A percentile compares a stretch with the other conserved stretches of the same genome.
phyloP scores from a whole-genome alignment of 2,329 filamentous ascomycete species.

The Trichoderma afroharzianum region DNA sequence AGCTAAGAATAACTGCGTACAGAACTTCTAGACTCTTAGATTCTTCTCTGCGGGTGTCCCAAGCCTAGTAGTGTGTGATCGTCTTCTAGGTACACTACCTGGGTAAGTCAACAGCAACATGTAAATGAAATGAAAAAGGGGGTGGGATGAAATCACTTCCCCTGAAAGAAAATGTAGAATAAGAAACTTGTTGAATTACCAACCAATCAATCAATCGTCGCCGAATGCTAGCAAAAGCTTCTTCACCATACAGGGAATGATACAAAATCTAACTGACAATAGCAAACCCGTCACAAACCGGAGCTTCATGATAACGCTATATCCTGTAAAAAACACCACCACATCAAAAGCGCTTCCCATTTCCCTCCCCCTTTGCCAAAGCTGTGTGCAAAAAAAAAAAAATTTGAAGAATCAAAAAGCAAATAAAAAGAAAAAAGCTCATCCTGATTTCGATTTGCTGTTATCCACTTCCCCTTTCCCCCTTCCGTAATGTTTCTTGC shows the following conservation, averaged over 20 bases:
- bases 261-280: conserved; percentile 5
- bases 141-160: background rate
- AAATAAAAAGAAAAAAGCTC: background rate
- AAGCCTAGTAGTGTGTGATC: background rate
- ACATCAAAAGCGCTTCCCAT: background rate
- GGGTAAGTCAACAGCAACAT: background rate
- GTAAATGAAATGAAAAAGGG: background rate
- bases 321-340: background rate
- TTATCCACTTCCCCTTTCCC: background rate
- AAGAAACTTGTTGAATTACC: background rate
- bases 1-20: background rate
- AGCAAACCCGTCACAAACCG: background rate
- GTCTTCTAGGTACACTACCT: background rate
- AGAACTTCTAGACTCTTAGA: background rate
- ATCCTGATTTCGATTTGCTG: background rate
- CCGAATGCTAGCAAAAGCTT: conserved; percentile 5
- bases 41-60: background rate
- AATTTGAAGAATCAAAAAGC: background rate
- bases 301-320: background rate
- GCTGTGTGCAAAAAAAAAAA: background rate
- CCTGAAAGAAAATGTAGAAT: background rate
- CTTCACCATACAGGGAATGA: conserved; percentile 1
- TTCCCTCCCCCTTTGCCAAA: background rate
- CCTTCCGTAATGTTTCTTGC: background rate
- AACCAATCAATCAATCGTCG: conserved; percentile 6